A percentile compares a stretch with the other conserved stretches of the same genome.
Evolutionary conservation across 139 green algal genomes (phyloP).

Genomic region (Dunaliella primolecta): DNA sequence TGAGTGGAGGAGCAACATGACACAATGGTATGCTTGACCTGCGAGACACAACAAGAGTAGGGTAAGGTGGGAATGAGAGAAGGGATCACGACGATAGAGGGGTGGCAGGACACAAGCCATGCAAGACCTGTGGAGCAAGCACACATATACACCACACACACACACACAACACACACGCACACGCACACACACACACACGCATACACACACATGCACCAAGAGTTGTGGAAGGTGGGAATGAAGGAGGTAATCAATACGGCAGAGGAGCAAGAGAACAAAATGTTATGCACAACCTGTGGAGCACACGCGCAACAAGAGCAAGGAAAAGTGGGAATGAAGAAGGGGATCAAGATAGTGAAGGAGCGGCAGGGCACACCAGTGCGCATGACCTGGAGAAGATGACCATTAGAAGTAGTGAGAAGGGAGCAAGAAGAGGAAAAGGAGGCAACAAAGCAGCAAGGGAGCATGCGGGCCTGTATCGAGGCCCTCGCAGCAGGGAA

Average conservation of each 20-base stretch:
- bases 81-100: too few species aligned
- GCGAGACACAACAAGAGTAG: neutral
- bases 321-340: neutral
- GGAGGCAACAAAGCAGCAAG: constrained; percentile 27
- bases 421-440: neutral
- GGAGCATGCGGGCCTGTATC: constrained; percentile 32
- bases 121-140: too few species aligned
- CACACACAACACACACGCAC: too few species aligned
- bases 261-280: constrained; percentile 42
- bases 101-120: too few species aligned
- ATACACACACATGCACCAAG: too few species aligned
- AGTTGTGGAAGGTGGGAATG: too few species aligned
- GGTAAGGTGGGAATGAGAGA: neutral
- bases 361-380: too few species aligned
- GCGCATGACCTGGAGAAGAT: neutral
- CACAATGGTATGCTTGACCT: constrained; percentile 60
- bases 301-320: neutral
- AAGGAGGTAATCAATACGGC: too few species aligned
- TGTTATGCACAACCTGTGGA: constrained; percentile 53
- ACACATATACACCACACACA: too few species aligned
- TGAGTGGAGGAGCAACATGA: constrained; percentile 32
- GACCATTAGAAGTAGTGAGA: neutral
- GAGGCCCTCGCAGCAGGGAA: constrained; percentile 11
- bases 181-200: too few species aligned
- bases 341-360: too few species aligned